These are phyloP conservation scores for Talaromyces stipitatus DNA, from an alignment of 495 filamentous ascomycete species.

Conservation along the genomic window DNA sequence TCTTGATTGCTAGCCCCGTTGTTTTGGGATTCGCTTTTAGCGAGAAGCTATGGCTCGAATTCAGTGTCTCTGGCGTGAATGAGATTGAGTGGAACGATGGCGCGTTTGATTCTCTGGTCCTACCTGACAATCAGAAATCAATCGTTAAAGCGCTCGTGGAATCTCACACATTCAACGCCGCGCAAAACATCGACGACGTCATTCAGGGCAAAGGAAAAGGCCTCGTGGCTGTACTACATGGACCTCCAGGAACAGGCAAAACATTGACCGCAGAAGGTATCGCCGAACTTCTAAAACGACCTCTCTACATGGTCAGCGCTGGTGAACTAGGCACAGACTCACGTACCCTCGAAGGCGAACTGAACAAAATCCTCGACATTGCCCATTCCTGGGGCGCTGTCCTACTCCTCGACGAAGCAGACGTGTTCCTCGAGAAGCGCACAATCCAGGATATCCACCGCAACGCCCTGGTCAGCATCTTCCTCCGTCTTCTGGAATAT, in stretches of 20 bases:
- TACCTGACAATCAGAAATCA: constrained; percentile 67
- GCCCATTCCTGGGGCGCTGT: constrained; percentile 83
- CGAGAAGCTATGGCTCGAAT: constrained; percentile 90
- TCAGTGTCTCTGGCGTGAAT: constrained; percentile 72
- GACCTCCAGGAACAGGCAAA: constrained; percentile 82
- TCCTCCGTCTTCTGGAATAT: constrained; percentile 63
- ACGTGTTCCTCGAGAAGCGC: constrained; percentile 71
- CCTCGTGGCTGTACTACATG: constrained; percentile 69
- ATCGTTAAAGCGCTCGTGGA: constrained; percentile 77
- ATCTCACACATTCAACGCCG: constrained; percentile 72
- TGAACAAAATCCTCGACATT: constrained; percentile 80
- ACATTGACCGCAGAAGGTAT: constrained; percentile 86
- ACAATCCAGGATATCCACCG: constrained; percentile 63
- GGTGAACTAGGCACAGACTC: constrained; percentile 79
- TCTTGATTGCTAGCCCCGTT: constrained; percentile 82
- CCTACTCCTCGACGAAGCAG: constrained; percentile 68
- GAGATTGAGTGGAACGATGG: constrained; percentile 77
- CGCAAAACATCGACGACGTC: constrained; percentile 76
- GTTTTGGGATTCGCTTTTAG: constrained; percentile 89
- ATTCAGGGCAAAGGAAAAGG: constrained; percentile 74
- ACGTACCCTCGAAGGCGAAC: constrained; percentile 65
- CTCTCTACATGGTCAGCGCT: constrained; percentile 77
- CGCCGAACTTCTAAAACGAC: constrained; percentile 71
- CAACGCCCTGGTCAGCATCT: constrained; percentile 72
- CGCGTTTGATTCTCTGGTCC: constrained; percentile 72